A percentile compares a stretch with the other conserved stretches of the same genome.
phyloP scores from a whole-genome alignment of 1,284 basidiomycete species.

The Heterobasidion irregulare region DNA sequence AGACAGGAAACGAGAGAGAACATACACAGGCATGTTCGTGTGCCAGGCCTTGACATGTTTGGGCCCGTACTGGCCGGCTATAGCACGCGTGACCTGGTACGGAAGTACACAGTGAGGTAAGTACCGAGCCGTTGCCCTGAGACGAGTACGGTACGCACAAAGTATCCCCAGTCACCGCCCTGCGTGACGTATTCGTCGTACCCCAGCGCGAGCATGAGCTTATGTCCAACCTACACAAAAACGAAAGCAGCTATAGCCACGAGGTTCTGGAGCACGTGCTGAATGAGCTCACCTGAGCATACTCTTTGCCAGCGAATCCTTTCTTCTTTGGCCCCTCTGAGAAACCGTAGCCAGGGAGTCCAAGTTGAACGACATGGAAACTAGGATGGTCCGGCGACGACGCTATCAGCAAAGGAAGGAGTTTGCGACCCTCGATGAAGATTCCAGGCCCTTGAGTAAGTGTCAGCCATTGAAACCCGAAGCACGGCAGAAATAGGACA shows the following conservation, averaged over 20 bases:
- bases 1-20: not conserved
- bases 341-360: constrained; percentile 50
- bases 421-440: constrained; percentile 46
- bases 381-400: constrained; percentile 35
- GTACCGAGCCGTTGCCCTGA: not conserved
- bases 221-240: constrained; percentile 26
- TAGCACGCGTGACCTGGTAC: constrained; percentile 20
- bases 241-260: not conserved
- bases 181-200: constrained; percentile 41
- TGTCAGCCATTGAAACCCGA: not conserved
- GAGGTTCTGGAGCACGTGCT: not conserved
- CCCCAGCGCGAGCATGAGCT: constrained; percentile 37
- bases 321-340: constrained; percentile 33
- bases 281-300: constrained; percentile 21
- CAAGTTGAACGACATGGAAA: constrained; percentile 49
- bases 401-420: constrained; percentile 39
- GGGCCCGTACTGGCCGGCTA: constrained; percentile 20
- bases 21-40: constrained; percentile 24
- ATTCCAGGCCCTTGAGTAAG: constrained; percentile 44
- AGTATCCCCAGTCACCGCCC: constrained; percentile 36
- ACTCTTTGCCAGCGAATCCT: constrained; percentile 23
- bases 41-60: constrained; percentile 27
- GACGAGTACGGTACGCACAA: constrained; percentile 13
- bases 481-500: not conserved
- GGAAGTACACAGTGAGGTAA: no score